Percentiles rank a stretch among this genome's conserved stretches.
phyloP scores from a whole-genome alignment of 345 rosid species.

The Lagerstroemia speciosa region DNA sequence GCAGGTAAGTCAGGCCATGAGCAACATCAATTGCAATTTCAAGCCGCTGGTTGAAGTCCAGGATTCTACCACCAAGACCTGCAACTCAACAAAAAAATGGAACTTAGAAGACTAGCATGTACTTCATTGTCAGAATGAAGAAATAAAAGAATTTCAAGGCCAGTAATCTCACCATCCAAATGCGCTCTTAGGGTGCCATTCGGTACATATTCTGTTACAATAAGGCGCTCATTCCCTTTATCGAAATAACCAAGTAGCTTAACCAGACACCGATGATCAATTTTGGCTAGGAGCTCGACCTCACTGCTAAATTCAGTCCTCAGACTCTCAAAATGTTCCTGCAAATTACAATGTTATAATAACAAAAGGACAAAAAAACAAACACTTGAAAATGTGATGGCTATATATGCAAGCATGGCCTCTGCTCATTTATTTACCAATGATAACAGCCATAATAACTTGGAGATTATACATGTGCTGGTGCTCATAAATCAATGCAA shows the following conservation, averaged over 20 bases:
- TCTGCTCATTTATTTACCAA: not conserved
- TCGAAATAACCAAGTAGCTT: constrained; percentile 85
- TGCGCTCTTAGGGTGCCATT: constrained; percentile 95
- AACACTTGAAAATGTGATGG: not conserved
- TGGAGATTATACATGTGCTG: not conserved
- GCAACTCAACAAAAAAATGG: constrained; percentile 5
- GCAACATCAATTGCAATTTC: constrained; percentile 89
- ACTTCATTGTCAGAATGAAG: not conserved
- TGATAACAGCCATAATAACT: not conserved
- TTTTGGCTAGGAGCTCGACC: constrained; percentile 85
- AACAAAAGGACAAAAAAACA: not conserved
- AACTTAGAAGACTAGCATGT: not conserved
- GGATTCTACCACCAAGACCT: constrained; percentile 59
- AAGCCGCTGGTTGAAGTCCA: constrained; percentile 86
- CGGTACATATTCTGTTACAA: constrained; percentile 79
- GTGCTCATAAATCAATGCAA: not conserved
- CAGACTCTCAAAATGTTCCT: constrained; percentile 69
- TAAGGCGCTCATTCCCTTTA: constrained; percentile 73
- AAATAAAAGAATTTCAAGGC: not conserved
- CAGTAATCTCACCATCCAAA: constrained; percentile 67
- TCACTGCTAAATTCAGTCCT: constrained; percentile 85
- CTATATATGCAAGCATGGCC: not conserved
- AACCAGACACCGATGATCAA: constrained; percentile 82
- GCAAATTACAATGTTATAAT: constrained; percentile 1
- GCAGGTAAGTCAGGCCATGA: constrained; percentile 93